Evolutionary conservation across 1,139 yeast species (phyloP), one percentile per base, ranked within the genome.

Genomic region (Zygosaccharomyces sapae): DNA sequence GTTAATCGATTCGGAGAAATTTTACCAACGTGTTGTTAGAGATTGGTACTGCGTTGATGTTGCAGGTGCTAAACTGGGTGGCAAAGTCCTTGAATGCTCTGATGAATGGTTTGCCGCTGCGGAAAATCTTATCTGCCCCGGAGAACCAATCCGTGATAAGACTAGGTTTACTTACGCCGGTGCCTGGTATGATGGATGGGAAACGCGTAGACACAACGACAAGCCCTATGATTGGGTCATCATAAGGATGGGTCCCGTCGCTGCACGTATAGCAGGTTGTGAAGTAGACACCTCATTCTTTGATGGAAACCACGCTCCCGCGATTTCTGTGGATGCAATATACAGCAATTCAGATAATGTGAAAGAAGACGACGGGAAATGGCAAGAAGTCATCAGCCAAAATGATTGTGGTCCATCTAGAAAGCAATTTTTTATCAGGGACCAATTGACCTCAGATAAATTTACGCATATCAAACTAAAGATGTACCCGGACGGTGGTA

Each of bases 121-220:
- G n/a, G 79, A 76, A 41, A 90, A 90, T 69, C 75, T 90, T 61
- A 82, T 88, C 66, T 82, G 86, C 62, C 90, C 96, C 33, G 75
- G 75, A 46, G 75, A 81, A 5, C 95, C 97, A 3, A 77, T 87
- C 48, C 75, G 94, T 61, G 95, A 87, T 61, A 84, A 86, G 19
- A 83, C 89, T 16, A 74, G 77, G 59, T 90, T 87, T 68, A 80
- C 85, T 3, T 84, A 79, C 54, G 79, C 90, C 3, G 97, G 97
- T 46, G 96, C 96, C 4, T 89, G 97, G 96, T 90, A 86, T 64
- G 97, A 90, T 59, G 97, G 97, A 12, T 90, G 97, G 97, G 97
- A 90, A 68, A 89, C 97, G 19, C 77, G 97, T 66, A 78, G 97
- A 69, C 97, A 90, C 72, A 90, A 90, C 67, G 70, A 79, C 1